Evolutionary conservation across 2,329 filamentous ascomycete species (phyloP).

Genomic region (Diaporthe humulicola): DNA sequence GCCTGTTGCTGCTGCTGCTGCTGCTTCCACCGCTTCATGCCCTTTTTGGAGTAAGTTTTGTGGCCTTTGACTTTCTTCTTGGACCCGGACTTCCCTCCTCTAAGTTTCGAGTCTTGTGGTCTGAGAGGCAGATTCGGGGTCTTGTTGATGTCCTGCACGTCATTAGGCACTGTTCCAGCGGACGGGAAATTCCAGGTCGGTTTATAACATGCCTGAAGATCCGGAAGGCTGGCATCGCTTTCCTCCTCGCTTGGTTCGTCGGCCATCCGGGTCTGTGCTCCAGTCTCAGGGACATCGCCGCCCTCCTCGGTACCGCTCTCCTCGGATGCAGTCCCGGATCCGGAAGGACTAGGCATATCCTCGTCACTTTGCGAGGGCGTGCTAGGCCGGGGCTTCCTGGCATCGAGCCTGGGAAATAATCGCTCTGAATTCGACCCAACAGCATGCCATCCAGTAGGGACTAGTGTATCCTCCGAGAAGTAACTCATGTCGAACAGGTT

Average conservation of each 20-base stretch:
- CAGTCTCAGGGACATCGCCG: constrained; percentile 49
- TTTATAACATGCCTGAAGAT: constrained; percentile 31
- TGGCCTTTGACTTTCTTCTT: constrained; percentile 62
- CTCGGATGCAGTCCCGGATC: constrained; percentile 62
- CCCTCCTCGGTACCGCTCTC: constrained; percentile 69
- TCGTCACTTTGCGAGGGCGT: constrained; percentile 57
- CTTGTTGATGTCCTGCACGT: constrained; percentile 42
- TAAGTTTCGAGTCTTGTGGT: constrained; percentile 41
- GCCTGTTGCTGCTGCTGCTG: constrained; percentile 50
- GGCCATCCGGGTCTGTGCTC: constrained; percentile 65
- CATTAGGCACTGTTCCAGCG: constrained; percentile 31
- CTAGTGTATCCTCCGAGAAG: constrained; percentile 67
- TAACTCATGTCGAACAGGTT: constrained; percentile 84
- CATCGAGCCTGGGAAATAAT: constrained; percentile 65
- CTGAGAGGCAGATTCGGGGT: constrained; percentile 40
- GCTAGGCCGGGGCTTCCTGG: constrained; percentile 59
- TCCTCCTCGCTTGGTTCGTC: constrained; percentile 72
- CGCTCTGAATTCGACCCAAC: constrained; percentile 66
- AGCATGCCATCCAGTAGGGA: constrained; percentile 79
- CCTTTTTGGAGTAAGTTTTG: constrained; percentile 64
- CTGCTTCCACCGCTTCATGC: constrained; percentile 62
- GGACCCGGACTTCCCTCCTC: constrained; percentile 47
- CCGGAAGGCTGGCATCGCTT: constrained; percentile 31
- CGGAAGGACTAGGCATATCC: constrained; percentile 62
- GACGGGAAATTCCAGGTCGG: constrained; percentile 33